Evolutionary conservation across 202 grass and related monocot genomes (phyloP), one percentile per base, ranked within the genome.

Genomic region (Digitaria exilis): DNA sequence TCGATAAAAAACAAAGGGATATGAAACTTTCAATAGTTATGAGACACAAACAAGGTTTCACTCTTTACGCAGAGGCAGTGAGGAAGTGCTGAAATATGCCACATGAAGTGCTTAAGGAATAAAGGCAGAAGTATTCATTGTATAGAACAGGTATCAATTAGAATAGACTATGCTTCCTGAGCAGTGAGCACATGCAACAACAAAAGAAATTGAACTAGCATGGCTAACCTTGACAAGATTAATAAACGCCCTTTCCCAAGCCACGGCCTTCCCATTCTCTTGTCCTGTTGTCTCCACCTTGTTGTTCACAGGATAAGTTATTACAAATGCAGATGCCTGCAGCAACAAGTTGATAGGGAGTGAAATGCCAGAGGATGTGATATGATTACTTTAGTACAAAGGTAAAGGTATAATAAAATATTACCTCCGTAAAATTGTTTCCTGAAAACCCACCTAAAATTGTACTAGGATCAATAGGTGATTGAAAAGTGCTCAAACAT

Each of bases 281-380:
- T 88, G 52, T 34, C 93, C 89, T 78, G 83, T 89, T 76, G 87
- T 84, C 48, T 94, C 91, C 85, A 93, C 65, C 71, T 83, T 88
- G 73, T 98, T 98, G 77, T 98, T 94, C 88, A 98, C 96, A 48
- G 93, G 96, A 96, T 98, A 98, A 81, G 96, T 96, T 86, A 94
- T 83, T 25, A 98, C 65, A 87, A 98, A 90, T 31, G 96, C 89
- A 79, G 89, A 92, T 82, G 96, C 96, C 96, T 98, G 77, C 43
- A 84, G 71, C 84, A 79, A 87, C 59, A 80, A 77, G 18, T 77
- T 82, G 32, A 25, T 28, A 85, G 79, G 48, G 42, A 77, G 18
- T 69, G 32, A 48, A 66, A 68, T 76, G 58, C 72, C 28, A 82
- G 34, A 82, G 31, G 56, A 71, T 24, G 13, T 60, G 75, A 81